Conservation (phyloP, 306 rosid genomes). For the Pueraria montana region DNA sequence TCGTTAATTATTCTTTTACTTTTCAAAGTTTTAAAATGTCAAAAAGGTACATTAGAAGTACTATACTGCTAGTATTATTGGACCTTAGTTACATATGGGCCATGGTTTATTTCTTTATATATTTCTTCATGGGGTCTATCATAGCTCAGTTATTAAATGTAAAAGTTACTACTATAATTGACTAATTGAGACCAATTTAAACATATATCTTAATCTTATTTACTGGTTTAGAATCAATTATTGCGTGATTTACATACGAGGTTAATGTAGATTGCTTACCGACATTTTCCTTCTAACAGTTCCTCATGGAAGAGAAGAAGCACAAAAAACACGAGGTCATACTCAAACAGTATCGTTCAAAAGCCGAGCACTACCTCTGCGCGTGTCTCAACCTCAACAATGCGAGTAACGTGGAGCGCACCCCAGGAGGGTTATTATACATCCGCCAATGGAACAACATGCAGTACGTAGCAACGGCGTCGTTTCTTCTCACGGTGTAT, state of each 20-base stretch:
- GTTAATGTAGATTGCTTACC: not conserved
- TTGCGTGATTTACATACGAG: not conserved
- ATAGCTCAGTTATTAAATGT: too few relatives aligned
- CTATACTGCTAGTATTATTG: not conserved
- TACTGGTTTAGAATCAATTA: not conserved
- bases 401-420: constrained; percentile 64
- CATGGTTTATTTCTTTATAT: not conserved
- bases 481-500: constrained; percentile 72
- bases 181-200: not conserved
- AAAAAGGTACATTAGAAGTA: not conserved
- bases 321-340: constrained; percentile 57
- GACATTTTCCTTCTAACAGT: constrained; percentile 48
- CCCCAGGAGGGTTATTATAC: constrained; percentile 84
- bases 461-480: constrained; percentile 74
- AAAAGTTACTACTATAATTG: too few relatives aligned
- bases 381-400: constrained; percentile 77
- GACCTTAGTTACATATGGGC: not conserved
- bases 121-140: too few relatives aligned
- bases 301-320: constrained; percentile 68
- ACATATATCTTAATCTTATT: too few relatives aligned
- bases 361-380: constrained; percentile 74
- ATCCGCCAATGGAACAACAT: constrained; percentile 89
- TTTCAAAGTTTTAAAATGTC: too few relatives aligned
- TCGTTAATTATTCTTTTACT: not conserved
- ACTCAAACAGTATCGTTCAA: constrained; percentile 65